Conservation (phyloP, 139 green algal genomes). For the Astrephomene gubernaculifera region DNA sequence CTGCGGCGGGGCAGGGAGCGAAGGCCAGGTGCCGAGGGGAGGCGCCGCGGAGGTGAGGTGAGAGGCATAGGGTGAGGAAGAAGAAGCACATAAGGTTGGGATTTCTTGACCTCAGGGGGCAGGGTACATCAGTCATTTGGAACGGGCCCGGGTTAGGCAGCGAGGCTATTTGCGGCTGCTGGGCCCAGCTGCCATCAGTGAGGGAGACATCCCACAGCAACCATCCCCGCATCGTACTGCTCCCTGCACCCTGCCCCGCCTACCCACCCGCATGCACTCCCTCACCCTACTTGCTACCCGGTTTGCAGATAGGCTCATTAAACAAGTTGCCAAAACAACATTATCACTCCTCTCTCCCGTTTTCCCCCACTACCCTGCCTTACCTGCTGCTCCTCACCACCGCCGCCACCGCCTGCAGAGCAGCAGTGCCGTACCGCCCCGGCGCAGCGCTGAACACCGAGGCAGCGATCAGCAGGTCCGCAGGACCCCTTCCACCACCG, state of each 20-base stretch:
- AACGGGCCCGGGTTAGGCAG: neutral
- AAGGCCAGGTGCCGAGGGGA: too few relatives aligned
- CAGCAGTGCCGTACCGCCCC: neutral
- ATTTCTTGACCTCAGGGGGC: neutral
- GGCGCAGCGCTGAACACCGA: neutral
- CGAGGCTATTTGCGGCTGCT: neutral
- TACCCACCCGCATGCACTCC: too few relatives aligned
- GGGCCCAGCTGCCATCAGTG: too few relatives aligned
- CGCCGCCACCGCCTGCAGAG: neutral
- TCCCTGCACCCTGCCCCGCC: too few relatives aligned
- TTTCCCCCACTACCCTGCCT: too few relatives aligned
- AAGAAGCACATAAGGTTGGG: neutral
- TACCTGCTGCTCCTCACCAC: neutral
- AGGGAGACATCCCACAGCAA: neutral
- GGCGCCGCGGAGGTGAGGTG: neutral
- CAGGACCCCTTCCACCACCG: too few relatives aligned
- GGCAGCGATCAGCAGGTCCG: slow-evolving; percentile 7
- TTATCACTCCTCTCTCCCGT: too few relatives aligned
- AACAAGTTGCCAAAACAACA: too few relatives aligned
- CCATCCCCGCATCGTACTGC: neutral
- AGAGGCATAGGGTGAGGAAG: neutral
- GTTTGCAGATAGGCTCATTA: too few relatives aligned
- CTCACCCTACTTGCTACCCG: too few relatives aligned
- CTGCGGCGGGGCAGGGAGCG: neutral
- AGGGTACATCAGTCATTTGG: neutral